These are phyloP conservation scores for Phyllosticta capitalensis DNA, from an alignment of 2,329 filamentous ascomycete genomes.

Conservation along the genomic window DNA sequence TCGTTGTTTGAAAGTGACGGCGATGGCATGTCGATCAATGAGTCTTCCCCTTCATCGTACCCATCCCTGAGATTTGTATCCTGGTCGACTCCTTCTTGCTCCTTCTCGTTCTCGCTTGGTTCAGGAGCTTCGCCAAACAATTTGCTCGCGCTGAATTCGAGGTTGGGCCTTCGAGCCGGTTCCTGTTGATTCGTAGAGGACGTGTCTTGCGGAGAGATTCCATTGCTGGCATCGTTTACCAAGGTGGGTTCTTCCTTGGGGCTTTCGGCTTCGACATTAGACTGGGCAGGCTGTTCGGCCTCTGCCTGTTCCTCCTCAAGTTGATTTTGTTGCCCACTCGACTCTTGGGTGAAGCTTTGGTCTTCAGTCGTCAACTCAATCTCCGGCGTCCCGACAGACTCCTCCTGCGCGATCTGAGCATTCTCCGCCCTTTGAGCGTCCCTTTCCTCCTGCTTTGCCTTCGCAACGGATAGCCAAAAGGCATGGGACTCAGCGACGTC, in stretches of 20 bases:
- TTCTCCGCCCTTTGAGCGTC: no score
- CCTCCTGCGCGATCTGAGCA: neutral
- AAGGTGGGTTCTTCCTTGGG: neutral
- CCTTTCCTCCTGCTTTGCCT: no score
- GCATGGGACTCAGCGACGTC: no score
- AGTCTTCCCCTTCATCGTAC: neutral
- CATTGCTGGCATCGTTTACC: no score
- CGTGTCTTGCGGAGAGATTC: no score
- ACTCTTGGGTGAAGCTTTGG: neutral
- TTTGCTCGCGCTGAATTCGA: neutral
- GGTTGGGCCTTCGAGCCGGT: neutral
- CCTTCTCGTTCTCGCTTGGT: neutral
- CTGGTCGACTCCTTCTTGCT: neutral
- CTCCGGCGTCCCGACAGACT: neutral
- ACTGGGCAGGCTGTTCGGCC: neutral
- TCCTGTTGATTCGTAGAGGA: neutral
- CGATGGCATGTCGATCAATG: slow-evolving; percentile 2
- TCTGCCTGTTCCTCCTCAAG: neutral
- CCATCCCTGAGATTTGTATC: neutral
- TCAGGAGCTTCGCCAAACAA: neutral
- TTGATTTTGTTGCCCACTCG: neutral
- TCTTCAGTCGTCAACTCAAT: neutral
- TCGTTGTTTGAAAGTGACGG: slow-evolving; percentile 5
- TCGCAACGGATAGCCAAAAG: no score
- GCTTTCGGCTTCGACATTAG: neutral